phyloP scores from a whole-genome alignment of 2,329 filamentous ascomycete species.

The Sporothrix euskadiensis region DNA sequence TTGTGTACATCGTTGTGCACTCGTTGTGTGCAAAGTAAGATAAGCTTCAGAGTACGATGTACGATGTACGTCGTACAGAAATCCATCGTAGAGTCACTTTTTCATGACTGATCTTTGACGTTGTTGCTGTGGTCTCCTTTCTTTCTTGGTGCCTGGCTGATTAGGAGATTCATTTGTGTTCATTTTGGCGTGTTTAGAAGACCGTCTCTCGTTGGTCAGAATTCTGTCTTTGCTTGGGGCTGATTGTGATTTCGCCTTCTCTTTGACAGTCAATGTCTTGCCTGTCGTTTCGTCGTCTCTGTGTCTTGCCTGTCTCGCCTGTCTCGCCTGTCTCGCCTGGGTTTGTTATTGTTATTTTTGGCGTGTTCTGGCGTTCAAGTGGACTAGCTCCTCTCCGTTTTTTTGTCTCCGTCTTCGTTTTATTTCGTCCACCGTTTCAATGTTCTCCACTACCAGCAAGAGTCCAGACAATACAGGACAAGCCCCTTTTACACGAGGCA shows the following conservation, averaged over 20 bases:
- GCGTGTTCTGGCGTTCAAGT: not conserved
- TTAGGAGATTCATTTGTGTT: not conserved
- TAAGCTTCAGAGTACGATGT: no score
- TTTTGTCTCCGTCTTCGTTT: not conserved
- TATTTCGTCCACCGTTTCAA: not conserved
- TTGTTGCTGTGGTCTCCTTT: not conserved
- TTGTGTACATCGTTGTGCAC: not conserved
- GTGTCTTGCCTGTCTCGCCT: not conserved
- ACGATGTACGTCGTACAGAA: no score
- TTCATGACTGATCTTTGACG: slow-evolving; percentile 9
- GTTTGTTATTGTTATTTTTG: not conserved
- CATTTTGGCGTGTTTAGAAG: not conserved
- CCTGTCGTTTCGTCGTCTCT: not conserved
- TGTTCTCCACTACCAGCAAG: not conserved
- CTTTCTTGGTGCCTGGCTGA: not conserved
- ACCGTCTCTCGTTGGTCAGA: slow-evolving; percentile 7
- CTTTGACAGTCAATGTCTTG: not conserved
- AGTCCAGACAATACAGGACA: not conserved
- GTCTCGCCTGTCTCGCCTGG: not conserved
- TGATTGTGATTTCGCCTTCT: slow-evolving; percentile 10
- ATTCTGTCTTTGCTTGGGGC: not conserved
- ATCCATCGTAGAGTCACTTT: not conserved
- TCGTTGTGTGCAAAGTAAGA: not conserved
- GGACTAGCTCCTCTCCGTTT: not conserved
- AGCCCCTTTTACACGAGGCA: slow-evolving; percentile 7